These are phyloP conservation scores for Calvatia gigantea DNA, from an alignment of 768 basidiomycete species.

Conservation along the genomic window DNA sequence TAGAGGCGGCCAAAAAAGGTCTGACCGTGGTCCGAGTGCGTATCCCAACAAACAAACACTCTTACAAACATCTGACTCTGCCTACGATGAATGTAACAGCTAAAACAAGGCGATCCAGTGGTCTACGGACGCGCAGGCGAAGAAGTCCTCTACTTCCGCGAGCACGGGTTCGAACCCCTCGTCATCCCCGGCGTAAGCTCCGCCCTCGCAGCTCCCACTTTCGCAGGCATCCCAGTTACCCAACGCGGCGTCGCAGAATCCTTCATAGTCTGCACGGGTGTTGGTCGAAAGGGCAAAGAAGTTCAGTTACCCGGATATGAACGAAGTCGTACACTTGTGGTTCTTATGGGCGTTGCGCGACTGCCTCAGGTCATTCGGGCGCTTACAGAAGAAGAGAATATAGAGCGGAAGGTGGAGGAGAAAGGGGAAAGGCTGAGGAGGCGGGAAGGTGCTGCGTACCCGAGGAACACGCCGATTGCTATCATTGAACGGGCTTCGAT, in stretches of 20 bases:
- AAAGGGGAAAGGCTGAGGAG: not conserved
- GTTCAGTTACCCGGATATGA: conserved; percentile 89
- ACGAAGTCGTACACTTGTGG: conserved; percentile 71
- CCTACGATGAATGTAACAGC: conserved; percentile 33
- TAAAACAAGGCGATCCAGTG: conserved; percentile 97
- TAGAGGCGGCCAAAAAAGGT: conserved; percentile 77
- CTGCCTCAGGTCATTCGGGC: conserved; percentile 67
- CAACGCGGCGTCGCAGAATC: conserved; percentile 93
- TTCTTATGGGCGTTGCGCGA: conserved; percentile 95
- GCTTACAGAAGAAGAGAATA: conserved; percentile 30
- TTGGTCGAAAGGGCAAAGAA: conserved; percentile 79
- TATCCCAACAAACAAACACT: conserved; percentile 14
- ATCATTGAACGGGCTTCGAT: conserved; percentile 94
- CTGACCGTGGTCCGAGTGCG: conserved; percentile 83
- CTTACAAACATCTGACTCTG: not conserved
- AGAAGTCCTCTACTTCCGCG: conserved; percentile 89
- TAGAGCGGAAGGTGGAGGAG: not conserved
- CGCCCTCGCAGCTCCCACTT: conserved; percentile 84
- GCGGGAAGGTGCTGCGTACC: conserved; percentile 56
- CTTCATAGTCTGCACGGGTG: conserved; percentile 90
- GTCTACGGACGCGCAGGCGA: conserved; percentile 95
- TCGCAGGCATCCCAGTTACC: conserved; percentile 91
- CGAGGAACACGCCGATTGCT: conserved; percentile 76
- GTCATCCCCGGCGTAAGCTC: conserved; percentile 90
- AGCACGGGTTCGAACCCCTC: conserved; percentile 77